Conservation (phyloP, 164 flowering plant species). For the Warburgia ugandensis region DNA sequence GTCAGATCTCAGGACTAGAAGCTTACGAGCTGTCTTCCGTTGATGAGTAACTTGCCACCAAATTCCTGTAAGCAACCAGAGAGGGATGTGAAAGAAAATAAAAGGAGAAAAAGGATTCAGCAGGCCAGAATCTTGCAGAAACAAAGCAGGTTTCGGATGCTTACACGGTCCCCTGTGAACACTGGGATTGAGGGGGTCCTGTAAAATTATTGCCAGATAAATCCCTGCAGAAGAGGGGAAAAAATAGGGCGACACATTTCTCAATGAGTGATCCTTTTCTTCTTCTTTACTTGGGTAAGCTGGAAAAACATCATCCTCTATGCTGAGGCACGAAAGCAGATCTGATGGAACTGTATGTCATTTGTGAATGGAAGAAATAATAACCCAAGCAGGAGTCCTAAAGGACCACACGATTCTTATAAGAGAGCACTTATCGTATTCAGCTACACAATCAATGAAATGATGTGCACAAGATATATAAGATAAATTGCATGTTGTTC, state of each 20-base stretch:
- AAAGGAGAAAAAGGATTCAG: background rate
- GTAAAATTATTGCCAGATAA: conserved; percentile 72
- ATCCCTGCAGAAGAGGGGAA: conserved; percentile 46
- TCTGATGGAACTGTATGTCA: too few species aligned
- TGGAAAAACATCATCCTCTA: too few species aligned
- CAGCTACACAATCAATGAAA: too few species aligned
- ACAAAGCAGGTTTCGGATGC: background rate
- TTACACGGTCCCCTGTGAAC: conserved; percentile 1
- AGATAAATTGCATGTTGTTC: too few species aligned
- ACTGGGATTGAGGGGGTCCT: background rate
- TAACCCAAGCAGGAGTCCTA: background rate
- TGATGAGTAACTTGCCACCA: conserved; percentile 36
- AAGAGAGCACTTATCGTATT: too few species aligned
- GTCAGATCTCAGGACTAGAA: too few species aligned
- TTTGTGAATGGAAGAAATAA: background rate
- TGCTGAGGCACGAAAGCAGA: too few species aligned
- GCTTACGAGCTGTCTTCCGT: conserved; percentile 35
- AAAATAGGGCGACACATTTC: background rate
- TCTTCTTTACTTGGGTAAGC: too few species aligned
- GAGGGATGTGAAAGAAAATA: background rate
- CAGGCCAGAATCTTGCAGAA: too few species aligned
- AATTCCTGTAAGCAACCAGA: conserved; percentile 36
- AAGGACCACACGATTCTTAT: background rate
- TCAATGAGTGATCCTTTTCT: too few species aligned
- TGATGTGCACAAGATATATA: too few species aligned